A percentile compares a stretch with the other conserved stretches of the same genome.
Conservation (phyloP, 164 flowering plant genomes). For the Annona cherimola region DNA sequence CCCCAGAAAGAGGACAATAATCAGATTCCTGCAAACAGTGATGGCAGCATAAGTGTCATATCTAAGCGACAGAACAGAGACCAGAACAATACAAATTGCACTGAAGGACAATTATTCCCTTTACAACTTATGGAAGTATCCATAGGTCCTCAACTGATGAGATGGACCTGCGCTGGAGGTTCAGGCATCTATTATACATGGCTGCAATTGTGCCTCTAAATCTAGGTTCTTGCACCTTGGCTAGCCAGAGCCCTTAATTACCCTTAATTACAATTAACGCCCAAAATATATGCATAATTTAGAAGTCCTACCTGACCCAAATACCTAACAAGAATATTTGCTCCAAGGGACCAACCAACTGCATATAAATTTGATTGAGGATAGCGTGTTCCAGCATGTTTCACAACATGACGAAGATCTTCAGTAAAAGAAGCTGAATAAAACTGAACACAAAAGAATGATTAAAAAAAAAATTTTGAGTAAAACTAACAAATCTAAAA, state of each 20-base stretch:
- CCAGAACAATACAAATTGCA: neutral
- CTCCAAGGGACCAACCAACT: conserved; percentile 96
- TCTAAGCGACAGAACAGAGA: conserved; percentile 3
- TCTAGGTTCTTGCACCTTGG: neutral
- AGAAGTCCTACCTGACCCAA: conserved; percentile 65
- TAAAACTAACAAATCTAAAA: neutral
- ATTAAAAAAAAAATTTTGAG: neutral
- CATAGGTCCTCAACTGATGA: neutral
- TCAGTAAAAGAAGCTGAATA: conserved; percentile 89
- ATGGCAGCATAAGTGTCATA: conserved; percentile 4
- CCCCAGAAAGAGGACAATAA: conserved; percentile 74
- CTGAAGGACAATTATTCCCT: neutral
- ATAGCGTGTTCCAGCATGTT: conserved; percentile 51
- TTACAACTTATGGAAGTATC: neutral
- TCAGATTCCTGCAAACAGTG: conserved; percentile 63
- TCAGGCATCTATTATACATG: neutral
- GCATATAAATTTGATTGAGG: conserved; percentile 85
- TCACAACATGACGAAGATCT: conserved; percentile 67
- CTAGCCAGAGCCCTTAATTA: neutral
- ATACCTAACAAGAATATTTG: conserved; percentile 87
- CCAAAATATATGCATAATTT: neutral
- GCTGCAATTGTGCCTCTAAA: neutral
- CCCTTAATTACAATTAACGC: neutral
- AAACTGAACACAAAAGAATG: conserved; percentile 54
- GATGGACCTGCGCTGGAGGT: neutral